Conservation (phyloP, 2,329 filamentous ascomycete species). For the Sarocladium kiliense region DNA sequence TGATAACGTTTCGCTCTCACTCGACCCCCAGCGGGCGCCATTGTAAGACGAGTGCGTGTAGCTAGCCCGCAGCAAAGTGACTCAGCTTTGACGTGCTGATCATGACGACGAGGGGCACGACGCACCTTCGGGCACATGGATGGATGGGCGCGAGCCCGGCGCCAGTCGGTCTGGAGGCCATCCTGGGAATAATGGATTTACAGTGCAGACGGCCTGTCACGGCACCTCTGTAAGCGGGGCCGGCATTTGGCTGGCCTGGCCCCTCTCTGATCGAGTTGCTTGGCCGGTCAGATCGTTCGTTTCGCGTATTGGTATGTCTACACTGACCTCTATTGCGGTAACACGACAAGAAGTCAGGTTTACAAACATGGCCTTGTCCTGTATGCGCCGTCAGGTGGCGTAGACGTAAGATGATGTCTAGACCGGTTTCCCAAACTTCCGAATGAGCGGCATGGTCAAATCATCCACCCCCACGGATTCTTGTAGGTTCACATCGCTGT, state of each 20-base stretch:
- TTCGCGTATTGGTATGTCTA: too few relatives aligned
- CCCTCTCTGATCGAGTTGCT: neutral
- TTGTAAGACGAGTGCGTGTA: neutral
- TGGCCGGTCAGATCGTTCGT: too few relatives aligned
- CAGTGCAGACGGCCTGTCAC: neutral
- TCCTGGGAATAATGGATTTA: neutral
- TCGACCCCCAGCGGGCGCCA: neutral
- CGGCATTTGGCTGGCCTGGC: neutral
- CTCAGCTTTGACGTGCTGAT: neutral
- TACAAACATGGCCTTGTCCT: too few relatives aligned
- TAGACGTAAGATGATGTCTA: neutral
- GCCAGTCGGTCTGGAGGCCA: neutral
- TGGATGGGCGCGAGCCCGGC: neutral
- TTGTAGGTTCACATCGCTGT: neutral
- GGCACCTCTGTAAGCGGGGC: constrained; percentile 7
- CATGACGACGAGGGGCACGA: neutral
- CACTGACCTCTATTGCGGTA: too few relatives aligned
- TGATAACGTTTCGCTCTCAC: neutral
- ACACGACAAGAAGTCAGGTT: too few relatives aligned
- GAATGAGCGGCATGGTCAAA: neutral
- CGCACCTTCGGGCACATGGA: neutral
- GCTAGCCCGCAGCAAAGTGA: neutral
- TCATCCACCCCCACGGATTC: neutral
- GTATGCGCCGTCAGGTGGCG: neutral
- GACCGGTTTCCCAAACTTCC: neutral